Evolutionary conservation across 371 early-diverging fungal species (phyloP), one percentile per base, ranked within the genome.

Genomic region (Blakeslea trispora): DNA sequence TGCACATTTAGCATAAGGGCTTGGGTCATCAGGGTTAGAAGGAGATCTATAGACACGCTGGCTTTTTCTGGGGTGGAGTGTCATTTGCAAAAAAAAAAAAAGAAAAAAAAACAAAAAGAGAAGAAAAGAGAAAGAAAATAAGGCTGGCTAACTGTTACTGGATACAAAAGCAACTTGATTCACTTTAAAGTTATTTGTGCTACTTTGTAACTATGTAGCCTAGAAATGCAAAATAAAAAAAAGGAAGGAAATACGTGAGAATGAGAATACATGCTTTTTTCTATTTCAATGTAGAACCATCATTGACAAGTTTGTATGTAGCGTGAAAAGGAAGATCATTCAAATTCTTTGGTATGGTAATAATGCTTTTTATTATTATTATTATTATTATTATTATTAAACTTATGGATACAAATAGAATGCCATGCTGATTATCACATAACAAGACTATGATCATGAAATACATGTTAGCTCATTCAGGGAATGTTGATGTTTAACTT

Each of bases 381-480:
- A 21, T 39, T 15, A 28, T 48, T 24, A 5, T n/a, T 40, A 8
- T 41, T 32, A 5, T 15, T 34, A 31, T 24, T 46, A 31, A 19
- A 22, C 21, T 55, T 61, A 54, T 44, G 58, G 58, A 45, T 58
- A 51, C 40, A 58, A 58, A 50, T 58, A 58, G 21, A 58, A 51
- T 19, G 58, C 58, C 58, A 50, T 51, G 19, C 45, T 45, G 28
- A 58, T 51, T 6, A 58, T 58, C 5, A 45, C 51, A 51, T 58
- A 58, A 15, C 51, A 58, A 35, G 58, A 58, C 58, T 58, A 21
- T 56, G 10, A 11, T 7, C 28, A 28, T 28, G 7, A 7, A 28
- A 28, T 28, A n/a, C 32, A 11, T 37, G 14, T 9, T 37, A 14
- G 14, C 2, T 37, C 37, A 37, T 13, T 10, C 37, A 9, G 14